These are phyloP conservation scores for Cylindrotheca fusiformis DNA, from an alignment of 108 stramenopile species.

Conservation along the genomic window DNA sequence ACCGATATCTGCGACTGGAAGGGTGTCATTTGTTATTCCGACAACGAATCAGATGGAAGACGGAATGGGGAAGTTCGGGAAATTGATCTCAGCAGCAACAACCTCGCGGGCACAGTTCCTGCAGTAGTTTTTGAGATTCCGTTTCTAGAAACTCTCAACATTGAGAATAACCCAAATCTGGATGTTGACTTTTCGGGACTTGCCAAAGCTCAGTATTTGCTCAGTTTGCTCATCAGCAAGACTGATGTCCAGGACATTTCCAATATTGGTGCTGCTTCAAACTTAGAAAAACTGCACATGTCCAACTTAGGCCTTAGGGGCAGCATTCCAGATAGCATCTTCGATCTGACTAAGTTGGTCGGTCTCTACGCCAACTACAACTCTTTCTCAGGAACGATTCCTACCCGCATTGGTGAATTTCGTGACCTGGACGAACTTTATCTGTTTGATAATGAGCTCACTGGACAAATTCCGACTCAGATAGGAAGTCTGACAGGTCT, in stretches of 20 bases:
- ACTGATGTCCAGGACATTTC: conserved; percentile 24
- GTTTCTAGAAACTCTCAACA: conserved; percentile 51
- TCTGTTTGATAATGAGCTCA: conserved; percentile 52
- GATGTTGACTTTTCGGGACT: conserved; percentile 56
- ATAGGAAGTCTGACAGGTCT: conserved; percentile 23
- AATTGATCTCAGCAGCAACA: conserved; percentile 57
- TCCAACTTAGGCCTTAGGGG: conserved; percentile 45
- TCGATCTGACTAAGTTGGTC: conserved; percentile 48
- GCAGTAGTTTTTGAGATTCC: conserved; percentile 53
- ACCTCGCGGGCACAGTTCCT: conserved; percentile 63
- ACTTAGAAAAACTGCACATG: conserved; percentile 53
- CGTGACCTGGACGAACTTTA: conserved; percentile 43
- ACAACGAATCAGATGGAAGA: conserved; percentile 7
- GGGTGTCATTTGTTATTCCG: conserved; percentile 58
- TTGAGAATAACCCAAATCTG: conserved; percentile 42
- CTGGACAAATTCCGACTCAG: conserved; percentile 28
- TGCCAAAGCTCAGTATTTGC: conserved; percentile 49
- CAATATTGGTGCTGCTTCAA: conserved; percentile 23
- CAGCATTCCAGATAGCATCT: conserved; percentile 50
- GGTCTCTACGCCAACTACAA: conserved; percentile 48
- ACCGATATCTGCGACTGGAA: conserved; percentile 58
- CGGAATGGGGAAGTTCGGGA: conserved; percentile 51
- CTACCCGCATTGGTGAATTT: conserved; percentile 42
- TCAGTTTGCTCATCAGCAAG: conserved; percentile 35
- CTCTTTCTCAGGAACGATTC: conserved; percentile 50